Percentiles rank a stretch among this genome's conserved stretches.
phyloP scores from a whole-genome alignment of 768 basidiomycete genomes.

The Phanerochaete sordida region DNA sequence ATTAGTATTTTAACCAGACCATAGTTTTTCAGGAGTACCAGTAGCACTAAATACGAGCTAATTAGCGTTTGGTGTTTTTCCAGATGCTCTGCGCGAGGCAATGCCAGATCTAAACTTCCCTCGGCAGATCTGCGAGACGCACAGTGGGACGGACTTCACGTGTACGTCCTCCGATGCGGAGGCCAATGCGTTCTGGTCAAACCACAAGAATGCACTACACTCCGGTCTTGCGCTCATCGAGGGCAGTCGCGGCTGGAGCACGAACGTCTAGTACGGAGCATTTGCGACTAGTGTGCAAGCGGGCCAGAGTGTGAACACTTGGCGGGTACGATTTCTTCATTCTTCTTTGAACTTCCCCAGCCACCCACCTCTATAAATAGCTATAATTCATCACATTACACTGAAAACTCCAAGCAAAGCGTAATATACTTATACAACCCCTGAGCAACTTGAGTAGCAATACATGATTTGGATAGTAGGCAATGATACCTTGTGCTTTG shows the following conservation, averaged over 20 bases:
- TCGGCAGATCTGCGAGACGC: constrained; percentile 50
- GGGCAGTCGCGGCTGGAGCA: constrained; percentile 73
- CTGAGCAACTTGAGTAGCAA: too few species aligned
- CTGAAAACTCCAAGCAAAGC: too few species aligned
- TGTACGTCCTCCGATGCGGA: constrained; percentile 75
- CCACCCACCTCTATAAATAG: too few species aligned
- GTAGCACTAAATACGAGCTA: constrained; percentile 79
- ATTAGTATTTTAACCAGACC: too few species aligned
- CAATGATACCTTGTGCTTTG: too few species aligned
- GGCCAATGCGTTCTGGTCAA: constrained; percentile 77
- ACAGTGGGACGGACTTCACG: constrained; percentile 65
- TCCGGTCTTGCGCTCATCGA: constrained; percentile 63
- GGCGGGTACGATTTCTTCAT: constrained; percentile 55
- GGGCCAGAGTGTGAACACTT: not conserved
- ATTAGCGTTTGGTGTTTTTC: not conserved
- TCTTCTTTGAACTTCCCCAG: too few species aligned
- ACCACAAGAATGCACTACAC: constrained; percentile 80
- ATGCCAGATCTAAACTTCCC: not conserved
- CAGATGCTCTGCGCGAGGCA: too few species aligned
- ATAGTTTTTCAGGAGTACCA: too few species aligned
- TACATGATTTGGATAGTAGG: too few species aligned
- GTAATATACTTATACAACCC: too few species aligned
- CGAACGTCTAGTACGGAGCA: constrained; percentile 73
- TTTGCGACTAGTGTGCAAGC: not conserved
- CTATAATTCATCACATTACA: too few species aligned